These are phyloP conservation scores for Euphrasia confusa DNA, from an alignment of 257 asterid genomes.

Conservation along the genomic window DNA sequence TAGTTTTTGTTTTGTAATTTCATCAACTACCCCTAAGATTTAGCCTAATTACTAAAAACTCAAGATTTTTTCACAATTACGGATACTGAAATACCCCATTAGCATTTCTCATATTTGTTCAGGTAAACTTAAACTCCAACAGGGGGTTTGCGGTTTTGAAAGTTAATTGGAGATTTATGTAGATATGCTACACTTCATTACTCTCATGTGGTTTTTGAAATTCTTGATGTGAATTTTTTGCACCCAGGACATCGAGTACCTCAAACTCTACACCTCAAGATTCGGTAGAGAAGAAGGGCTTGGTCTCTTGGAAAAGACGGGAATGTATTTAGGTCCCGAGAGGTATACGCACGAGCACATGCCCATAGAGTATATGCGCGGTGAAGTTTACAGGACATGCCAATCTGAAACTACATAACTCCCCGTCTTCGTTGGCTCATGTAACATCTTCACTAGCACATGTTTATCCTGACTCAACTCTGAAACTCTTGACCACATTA, in stretches of 20 bases:
- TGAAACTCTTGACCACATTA: neutral
- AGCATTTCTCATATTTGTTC: neutral
- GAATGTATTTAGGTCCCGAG: constrained; percentile 85
- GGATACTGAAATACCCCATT: neutral
- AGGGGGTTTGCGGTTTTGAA: neutral
- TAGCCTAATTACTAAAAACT: neutral
- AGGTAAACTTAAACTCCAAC: neutral
- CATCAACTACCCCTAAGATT: no score
- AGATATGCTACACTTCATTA: neutral
- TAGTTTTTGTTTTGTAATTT: no score
- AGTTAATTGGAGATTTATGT: neutral
- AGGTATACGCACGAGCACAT: constrained; percentile 78
- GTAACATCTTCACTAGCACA: neutral
- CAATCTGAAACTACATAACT: constrained; percentile 30
- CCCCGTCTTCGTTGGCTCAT: constrained; percentile 15
- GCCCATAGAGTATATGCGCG: constrained; percentile 84
- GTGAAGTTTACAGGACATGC: constrained; percentile 84
- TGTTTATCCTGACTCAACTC: neutral
- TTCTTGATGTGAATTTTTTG: neutral
- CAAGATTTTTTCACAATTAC: neutral
- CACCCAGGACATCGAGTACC: constrained; percentile 77
- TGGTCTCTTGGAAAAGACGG: constrained; percentile 70
- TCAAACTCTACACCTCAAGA: constrained; percentile 71
- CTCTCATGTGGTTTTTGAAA: neutral
- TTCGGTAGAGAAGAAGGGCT: constrained; percentile 87